phyloP scores from a whole-genome alignment of 192 early-diverging fungal species.

The Thamnidium elegans region DNA sequence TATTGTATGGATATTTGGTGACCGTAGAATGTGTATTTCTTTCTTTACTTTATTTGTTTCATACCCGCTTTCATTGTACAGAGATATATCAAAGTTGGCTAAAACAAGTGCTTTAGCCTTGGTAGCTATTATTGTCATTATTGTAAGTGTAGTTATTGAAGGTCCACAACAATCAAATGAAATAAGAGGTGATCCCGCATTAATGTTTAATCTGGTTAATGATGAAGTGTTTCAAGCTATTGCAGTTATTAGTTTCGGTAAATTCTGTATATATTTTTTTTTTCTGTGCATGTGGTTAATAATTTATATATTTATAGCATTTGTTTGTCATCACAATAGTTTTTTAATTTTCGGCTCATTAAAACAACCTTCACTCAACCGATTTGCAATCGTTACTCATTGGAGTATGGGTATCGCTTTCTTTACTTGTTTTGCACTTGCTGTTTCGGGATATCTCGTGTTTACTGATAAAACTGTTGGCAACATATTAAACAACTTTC shows the following conservation, averaged over 20 bases:
- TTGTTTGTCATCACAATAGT: conserved; percentile 95
- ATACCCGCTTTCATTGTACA: conserved; percentile 81
- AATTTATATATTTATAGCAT: conserved; percentile 46
- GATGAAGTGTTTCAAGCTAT: conserved; percentile 75
- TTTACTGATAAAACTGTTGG: conserved; percentile 86
- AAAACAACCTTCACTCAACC: conserved; percentile 74
- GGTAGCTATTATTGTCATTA: conserved; percentile 76
- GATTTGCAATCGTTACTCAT: conserved; percentile 82
- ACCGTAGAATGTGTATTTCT: conserved; percentile 70
- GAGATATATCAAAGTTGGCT: conserved; percentile 85
- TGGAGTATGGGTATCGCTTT: conserved; percentile 73
- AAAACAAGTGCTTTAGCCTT: conserved; percentile 87
- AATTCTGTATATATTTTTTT: conserved; percentile 13
- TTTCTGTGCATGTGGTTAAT: background rate
- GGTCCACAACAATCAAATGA: conserved; percentile 56
- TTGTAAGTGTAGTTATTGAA: conserved; percentile 67
- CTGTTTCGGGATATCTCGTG: conserved; percentile 68
- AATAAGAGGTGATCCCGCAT: conserved; percentile 45
- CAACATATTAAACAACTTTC: conserved; percentile 90
- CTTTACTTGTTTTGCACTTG: conserved; percentile 68
- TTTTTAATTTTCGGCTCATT: conserved; percentile 89
- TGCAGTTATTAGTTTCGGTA: conserved; percentile 88
- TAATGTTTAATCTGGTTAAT: conserved; percentile 39
- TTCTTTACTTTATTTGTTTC: conserved; percentile 77
- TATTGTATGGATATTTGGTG: conserved; percentile 61